Evolutionary conservation across 2,329 filamentous ascomycete species (phyloP).

Genomic region (Diplodia corticola): DNA sequence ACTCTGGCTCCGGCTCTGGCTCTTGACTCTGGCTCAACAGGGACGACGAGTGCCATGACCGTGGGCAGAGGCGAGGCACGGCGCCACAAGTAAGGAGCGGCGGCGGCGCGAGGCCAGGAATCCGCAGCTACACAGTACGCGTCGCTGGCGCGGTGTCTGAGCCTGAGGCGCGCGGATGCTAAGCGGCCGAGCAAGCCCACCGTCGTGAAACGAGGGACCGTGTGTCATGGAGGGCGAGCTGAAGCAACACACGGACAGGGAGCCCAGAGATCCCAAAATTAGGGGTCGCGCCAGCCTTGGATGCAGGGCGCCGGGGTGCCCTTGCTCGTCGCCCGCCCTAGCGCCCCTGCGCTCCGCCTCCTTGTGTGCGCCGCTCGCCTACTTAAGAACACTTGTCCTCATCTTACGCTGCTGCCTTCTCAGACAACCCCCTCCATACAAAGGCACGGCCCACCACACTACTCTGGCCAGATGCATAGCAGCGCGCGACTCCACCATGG

Average conservation of each 20-base stretch:
- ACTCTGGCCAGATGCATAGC: slow-evolving; percentile 9
- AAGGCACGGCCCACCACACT: slow-evolving; percentile 20
- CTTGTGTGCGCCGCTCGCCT: slow-evolving; percentile 9
- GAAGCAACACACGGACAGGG: slow-evolving; percentile 14
- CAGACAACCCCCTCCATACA: slow-evolving; percentile 18
- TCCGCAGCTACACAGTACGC: not conserved
- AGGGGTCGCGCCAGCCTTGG: not conserved
- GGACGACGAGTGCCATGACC: not conserved
- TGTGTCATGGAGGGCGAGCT: slow-evolving; percentile 2
- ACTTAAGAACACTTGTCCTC: slow-evolving; percentile 23
- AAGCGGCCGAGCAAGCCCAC: slow-evolving; percentile 3
- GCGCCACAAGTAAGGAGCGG: not conserved
- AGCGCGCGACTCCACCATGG: slow-evolving; percentile 9
- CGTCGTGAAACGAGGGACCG: slow-evolving; percentile 15
- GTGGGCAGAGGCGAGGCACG: not conserved
- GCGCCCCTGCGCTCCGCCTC: slow-evolving; percentile 9
- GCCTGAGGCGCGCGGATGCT: slow-evolving; percentile 1
- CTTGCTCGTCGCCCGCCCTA: slow-evolving; percentile 2
- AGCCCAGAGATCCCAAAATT: slow-evolving; percentile 16
- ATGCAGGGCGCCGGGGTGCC: not conserved
- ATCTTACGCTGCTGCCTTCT: slow-evolving; percentile 15
- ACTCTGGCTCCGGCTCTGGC: too few relatives aligned
- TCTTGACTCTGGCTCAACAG: too few relatives aligned
- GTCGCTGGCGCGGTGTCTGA: slow-evolving; percentile 2
- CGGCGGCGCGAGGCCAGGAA: not conserved